Percentiles rank a stretch among this genome's conserved stretches.
phyloP scores from a whole-genome alignment of 495 filamentous ascomycete species.

The Xylaria acuta region DNA sequence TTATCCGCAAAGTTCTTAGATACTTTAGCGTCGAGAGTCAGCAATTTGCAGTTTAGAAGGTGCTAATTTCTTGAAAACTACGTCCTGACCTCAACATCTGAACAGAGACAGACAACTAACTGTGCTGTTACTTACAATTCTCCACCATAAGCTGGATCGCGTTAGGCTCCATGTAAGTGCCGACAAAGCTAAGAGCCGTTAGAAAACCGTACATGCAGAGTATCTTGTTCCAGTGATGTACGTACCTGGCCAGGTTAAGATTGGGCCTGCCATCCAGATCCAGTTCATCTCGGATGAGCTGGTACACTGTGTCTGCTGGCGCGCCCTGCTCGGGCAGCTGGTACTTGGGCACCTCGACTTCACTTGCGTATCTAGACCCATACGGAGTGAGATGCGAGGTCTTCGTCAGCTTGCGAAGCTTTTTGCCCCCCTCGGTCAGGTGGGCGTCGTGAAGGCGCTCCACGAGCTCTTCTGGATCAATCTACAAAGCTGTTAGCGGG shows the following conservation, averaged over 20 bases:
- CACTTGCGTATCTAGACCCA: conserved; percentile 65
- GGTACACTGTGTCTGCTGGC: conserved; percentile 67
- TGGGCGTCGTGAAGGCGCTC: conserved; percentile 55
- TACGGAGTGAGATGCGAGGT: conserved; percentile 67
- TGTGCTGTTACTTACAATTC: conserved; percentile 48
- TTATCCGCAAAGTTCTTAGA: conserved; percentile 73
- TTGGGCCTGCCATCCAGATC: conserved; percentile 77
- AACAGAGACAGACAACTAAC: neutral
- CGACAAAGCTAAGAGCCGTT: conserved; percentile 61
- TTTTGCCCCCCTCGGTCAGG: conserved; percentile 48
- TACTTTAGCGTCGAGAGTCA: conserved; percentile 34
- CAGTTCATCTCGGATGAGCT: conserved; percentile 75
- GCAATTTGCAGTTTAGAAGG: neutral
- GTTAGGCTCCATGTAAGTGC: conserved; percentile 73
- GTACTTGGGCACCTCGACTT: conserved; percentile 71
- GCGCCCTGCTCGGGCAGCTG: conserved; percentile 66
- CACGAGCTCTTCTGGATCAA: conserved; percentile 69
- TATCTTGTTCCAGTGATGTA: neutral
- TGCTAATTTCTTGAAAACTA: neutral
- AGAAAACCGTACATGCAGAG: neutral
- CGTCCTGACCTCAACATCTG: neutral
- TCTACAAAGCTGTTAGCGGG: conserved; percentile 39
- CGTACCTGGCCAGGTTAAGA: conserved; percentile 68
- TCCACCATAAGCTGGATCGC: conserved; percentile 70
- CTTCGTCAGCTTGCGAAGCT: conserved; percentile 47